phyloP scores from a whole-genome alignment of 164 flowering plant species.

The Vitis labrusca region DNA sequence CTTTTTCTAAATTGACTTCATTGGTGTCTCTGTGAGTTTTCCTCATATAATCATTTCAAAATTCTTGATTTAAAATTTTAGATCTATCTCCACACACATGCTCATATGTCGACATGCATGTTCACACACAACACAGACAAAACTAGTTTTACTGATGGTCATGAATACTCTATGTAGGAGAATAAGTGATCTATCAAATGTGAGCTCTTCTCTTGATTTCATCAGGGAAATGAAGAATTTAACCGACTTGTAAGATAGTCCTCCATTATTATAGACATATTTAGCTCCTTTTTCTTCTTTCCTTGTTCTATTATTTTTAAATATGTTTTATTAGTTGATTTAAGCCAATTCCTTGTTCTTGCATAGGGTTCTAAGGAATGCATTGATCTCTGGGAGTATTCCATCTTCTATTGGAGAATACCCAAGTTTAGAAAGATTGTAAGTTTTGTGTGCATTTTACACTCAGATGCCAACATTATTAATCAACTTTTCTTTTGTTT shows the following conservation, averaged over 20 bases:
- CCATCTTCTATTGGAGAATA: conserved; percentile 32
- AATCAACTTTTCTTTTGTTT: too few relatives aligned
- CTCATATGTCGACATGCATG: background rate
- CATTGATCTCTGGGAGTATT: conserved; percentile 30
- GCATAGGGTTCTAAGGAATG: conserved; percentile 30
- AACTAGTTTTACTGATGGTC: background rate
- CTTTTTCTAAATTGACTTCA: conserved; percentile 18
- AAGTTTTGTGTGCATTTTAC: conserved; percentile 11
- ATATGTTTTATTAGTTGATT: too few relatives aligned
- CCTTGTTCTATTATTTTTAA: too few relatives aligned
- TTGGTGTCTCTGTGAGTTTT: conserved; percentile 19
- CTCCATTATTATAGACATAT: background rate
- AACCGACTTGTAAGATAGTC: conserved; percentile 26
- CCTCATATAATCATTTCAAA: too few relatives aligned
- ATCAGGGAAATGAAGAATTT: conserved; percentile 33
- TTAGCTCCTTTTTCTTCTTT: background rate
- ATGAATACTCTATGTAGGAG: conserved; percentile 12
- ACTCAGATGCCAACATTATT: too few relatives aligned
- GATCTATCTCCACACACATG: background rate
- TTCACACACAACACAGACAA: too few relatives aligned
- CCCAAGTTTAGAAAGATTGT: conserved; percentile 27
- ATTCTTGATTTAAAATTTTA: background rate
- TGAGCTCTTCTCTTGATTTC: conserved; percentile 33
- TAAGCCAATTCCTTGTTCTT: background rate
- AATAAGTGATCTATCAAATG: conserved; percentile 23